Evolutionary conservation across 225 moss, liverwort and hornwort genomes (phyloP).

Genomic region (Antitrichia curtipendula): DNA sequence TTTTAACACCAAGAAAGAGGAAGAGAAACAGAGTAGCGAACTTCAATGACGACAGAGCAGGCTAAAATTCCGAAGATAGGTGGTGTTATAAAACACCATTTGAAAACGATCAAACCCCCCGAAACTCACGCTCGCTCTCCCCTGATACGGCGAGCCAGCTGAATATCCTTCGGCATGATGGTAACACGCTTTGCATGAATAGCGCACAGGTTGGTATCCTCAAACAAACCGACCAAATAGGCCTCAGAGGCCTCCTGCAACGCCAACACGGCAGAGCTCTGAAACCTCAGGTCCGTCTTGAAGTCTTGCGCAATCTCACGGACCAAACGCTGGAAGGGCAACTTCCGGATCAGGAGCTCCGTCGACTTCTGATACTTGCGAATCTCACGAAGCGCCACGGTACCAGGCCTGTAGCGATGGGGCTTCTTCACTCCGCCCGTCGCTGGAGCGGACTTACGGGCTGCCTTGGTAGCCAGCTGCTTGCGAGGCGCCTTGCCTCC

Average conservation of each 20-base stretch:
- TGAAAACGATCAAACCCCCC: accelerated
- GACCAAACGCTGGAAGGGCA: slow-evolving; percentile 6
- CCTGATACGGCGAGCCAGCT: slow-evolving; percentile 2
- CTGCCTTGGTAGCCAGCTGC: slow-evolving; percentile 1
- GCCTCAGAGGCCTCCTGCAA: slow-evolving; percentile 18
- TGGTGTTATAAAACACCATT: slow-evolving; percentile 14
- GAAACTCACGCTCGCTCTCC: not conserved
- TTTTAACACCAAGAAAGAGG: no score
- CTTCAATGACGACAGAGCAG: not conserved
- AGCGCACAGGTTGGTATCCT: slow-evolving; percentile 7
- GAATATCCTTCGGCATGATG: slow-evolving; percentile 11
- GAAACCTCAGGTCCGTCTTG: slow-evolving; percentile 3
- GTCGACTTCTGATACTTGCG: slow-evolving; percentile 20
- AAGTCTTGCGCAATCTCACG: slow-evolving; percentile 13
- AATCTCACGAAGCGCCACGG: slow-evolving; percentile 9
- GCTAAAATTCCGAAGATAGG: not conserved
- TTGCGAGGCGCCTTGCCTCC: slow-evolving; percentile 18
- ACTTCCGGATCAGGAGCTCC: slow-evolving; percentile 2
- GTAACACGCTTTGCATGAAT: not conserved
- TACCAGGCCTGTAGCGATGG: slow-evolving; percentile 1
- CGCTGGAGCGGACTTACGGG: not conserved
- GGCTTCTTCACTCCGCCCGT: slow-evolving; percentile 21
- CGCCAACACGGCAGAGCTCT: slow-evolving; percentile 10
- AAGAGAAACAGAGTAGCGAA: no score
- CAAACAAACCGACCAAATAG: slow-evolving; percentile 1